phyloP scores from a whole-genome alignment of 495 filamentous ascomycete species.

The Elaphomyces granulatus region DNA sequence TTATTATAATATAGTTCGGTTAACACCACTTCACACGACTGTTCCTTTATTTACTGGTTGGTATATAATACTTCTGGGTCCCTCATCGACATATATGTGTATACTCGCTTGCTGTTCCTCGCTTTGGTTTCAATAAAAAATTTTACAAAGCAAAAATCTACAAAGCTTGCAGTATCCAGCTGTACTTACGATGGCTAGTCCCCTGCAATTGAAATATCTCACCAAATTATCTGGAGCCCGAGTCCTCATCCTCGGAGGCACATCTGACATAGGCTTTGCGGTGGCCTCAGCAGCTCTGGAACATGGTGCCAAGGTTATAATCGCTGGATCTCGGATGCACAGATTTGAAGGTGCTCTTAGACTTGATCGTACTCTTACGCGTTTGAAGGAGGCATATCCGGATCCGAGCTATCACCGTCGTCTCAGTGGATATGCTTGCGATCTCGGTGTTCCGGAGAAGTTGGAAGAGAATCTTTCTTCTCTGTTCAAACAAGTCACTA shows the following conservation, averaged over 20 bases:
- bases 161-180: no score
- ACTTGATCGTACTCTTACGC: constrained; percentile 27
- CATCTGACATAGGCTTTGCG: constrained; percentile 39
- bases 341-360: constrained; percentile 25
- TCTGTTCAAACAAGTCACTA: constrained; percentile 26
- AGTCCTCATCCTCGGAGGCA: constrained; percentile 41
- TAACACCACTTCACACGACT: no score
- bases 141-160: no score
- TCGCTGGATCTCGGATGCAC: constrained; percentile 35
- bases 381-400: constrained; percentile 24
- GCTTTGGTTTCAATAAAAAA: no score
- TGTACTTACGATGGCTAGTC: constrained; percentile 6
- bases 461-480: constrained; percentile 31
- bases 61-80: no score
- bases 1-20: no score
- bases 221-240: constrained; percentile 8
- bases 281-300: constrained; percentile 40
- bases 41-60: no score
- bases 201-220: constrained; percentile 2
- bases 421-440: constrained; percentile 30
- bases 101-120: no score
- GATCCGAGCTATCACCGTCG: constrained; percentile 2
- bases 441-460: constrained; percentile 29
- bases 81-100: no score
- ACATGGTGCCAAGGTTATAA: constrained; percentile 35